Evolutionary conservation across 768 basidiomycete species (phyloP).

Genomic region (Pulveroboletus sp.): DNA sequence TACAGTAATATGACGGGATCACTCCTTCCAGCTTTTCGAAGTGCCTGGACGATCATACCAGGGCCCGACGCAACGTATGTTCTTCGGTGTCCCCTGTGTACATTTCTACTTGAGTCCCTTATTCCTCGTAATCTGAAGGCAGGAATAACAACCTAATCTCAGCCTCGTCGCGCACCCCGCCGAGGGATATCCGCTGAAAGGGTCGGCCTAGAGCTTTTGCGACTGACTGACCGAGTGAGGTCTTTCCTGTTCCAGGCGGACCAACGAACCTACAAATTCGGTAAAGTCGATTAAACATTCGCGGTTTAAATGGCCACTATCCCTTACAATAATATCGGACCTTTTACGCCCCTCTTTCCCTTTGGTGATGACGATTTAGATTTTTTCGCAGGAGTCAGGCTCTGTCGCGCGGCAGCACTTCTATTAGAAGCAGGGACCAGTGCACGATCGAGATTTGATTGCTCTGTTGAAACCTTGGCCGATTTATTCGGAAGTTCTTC

Average conservation of each 20-base stretch:
- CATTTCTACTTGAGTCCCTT: conserved; percentile 1
- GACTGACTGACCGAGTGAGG: conserved; percentile 84
- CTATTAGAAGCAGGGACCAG: conserved; percentile 16
- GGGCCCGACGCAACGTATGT: conserved; percentile 93
- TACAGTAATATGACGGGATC: conserved; percentile 78
- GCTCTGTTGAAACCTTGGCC: conserved; percentile 16
- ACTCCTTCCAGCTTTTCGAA: conserved; percentile 74
- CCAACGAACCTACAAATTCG: conserved; percentile 64
- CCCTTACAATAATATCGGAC: conserved; percentile 64
- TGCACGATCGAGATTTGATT: conserved; percentile 21
- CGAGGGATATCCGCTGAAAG: conserved; percentile 89
- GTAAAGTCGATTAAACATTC: background rate
- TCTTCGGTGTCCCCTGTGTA: conserved; percentile 52
- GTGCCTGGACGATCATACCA: conserved; percentile 78
- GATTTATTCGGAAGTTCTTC: conserved; percentile 16
- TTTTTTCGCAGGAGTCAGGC: conserved; percentile 1
- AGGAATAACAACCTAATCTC: conserved; percentile 47
- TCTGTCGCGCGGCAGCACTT: conserved; percentile 10
- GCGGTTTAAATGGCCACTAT: background rate
- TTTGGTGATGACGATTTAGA: conserved; percentile 4
- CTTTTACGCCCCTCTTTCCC: conserved; percentile 49
- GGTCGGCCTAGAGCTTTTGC: conserved; percentile 79
- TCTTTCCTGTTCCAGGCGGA: conserved; percentile 89
- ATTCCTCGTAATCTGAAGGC: conserved; percentile 5
- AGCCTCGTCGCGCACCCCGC: conserved; percentile 91